These are phyloP conservation scores for Rhododendron simsii DNA, from an alignment of 148 eudicot species.

Conservation along the genomic window DNA sequence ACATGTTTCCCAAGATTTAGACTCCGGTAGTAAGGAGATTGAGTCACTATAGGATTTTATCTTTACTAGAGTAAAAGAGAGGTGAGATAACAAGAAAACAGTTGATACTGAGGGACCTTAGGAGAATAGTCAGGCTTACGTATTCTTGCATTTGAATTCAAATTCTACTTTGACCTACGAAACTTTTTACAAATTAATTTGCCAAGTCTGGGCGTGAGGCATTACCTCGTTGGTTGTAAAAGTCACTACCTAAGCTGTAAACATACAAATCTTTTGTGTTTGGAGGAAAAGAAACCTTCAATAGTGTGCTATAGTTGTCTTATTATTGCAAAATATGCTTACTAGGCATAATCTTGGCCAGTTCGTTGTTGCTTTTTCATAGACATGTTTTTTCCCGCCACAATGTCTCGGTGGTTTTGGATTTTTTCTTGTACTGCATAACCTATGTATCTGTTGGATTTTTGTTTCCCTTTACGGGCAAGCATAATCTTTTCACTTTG, in stretches of 20 bases:
- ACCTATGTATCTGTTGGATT: not conserved
- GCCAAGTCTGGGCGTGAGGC: not conserved
- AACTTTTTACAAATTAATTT: not conserved
- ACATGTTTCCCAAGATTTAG: not conserved
- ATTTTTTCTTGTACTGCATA: not conserved
- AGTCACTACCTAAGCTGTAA: not conserved
- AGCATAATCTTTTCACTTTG: not conserved
- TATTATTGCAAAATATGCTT: not conserved
- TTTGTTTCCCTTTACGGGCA: not conserved
- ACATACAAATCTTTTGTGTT: not conserved
- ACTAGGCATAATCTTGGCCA: not conserved
- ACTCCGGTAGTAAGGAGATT: not conserved
- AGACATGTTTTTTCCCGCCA: not conserved
- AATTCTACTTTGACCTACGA: not conserved
- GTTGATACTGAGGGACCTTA: not conserved
- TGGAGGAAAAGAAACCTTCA: not conserved
- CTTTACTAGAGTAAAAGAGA: not conserved
- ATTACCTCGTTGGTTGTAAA: not conserved
- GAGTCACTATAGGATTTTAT: not conserved
- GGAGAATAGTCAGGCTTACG: not conserved
- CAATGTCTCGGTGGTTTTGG: not conserved
- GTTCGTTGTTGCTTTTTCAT: not conserved
- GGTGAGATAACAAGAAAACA: not conserved
- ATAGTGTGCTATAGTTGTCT: not conserved
- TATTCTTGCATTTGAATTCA: not conserved